phyloP scores from a whole-genome alignment of 371 early-diverging fungal species.

The Lichtheimia hyalospora region DNA sequence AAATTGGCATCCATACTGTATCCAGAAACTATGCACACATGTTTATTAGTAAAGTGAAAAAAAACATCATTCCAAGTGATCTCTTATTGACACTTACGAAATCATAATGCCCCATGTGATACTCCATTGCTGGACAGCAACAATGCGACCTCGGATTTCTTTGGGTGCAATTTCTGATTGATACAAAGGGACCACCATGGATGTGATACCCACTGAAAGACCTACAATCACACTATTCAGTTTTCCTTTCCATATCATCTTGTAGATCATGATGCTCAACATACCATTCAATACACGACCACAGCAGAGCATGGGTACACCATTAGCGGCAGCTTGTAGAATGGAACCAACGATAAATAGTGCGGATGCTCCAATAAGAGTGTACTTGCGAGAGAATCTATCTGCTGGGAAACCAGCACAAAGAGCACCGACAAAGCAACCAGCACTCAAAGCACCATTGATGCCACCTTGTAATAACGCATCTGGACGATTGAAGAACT shows the following conservation, averaged over 20 bases:
- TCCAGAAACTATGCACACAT: conserved; percentile 17
- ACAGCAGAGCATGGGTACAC: conserved; percentile 31
- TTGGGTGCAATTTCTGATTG: conserved; percentile 78
- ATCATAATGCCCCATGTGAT: conserved; percentile 67
- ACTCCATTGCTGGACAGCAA: conserved; percentile 78
- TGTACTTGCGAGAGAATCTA: conserved; percentile 25
- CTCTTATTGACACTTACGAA: conserved; percentile 24
- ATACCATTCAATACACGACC: conserved; percentile 34
- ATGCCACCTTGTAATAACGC: conserved; percentile 63
- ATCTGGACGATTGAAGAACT: conserved; percentile 56
- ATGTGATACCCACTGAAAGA: conserved; percentile 56
- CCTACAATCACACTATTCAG: conserved; percentile 17
- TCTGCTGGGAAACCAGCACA: conserved; percentile 31
- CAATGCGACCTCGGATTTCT: conserved; percentile 69
- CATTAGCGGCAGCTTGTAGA: conserved; percentile 27
- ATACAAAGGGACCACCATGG: conserved; percentile 74
- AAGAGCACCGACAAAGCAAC: conserved; percentile 35
- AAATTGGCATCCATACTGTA: conserved; percentile 19
- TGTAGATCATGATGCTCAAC: not conserved
- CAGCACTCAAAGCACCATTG: conserved; percentile 47
- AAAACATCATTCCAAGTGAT: not conserved
- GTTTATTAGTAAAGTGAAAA: not conserved
- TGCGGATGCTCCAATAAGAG: conserved; percentile 27
- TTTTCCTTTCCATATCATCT: not conserved
- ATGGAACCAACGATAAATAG: conserved; percentile 30